phyloP scores from a whole-genome alignment of 768 basidiomycete species.

The Paxillus involutus region DNA sequence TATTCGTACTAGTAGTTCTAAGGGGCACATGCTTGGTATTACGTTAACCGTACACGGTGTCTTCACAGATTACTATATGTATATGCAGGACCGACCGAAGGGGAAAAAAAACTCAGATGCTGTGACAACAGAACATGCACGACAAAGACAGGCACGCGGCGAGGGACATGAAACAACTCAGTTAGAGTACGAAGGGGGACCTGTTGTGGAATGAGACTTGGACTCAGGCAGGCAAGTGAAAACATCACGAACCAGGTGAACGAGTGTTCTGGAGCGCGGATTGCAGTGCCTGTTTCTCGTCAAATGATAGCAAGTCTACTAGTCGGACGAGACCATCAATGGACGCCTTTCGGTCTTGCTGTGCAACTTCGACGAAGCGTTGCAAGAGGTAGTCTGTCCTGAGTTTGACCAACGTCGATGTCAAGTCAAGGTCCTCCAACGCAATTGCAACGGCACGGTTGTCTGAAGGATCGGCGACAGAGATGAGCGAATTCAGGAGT shows the following conservation, averaged over 20 bases:
- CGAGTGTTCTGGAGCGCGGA: slow-evolving; percentile 60
- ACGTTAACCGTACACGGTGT: slow-evolving; percentile 18
- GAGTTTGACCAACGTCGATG: slow-evolving; percentile 60
- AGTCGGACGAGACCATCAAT: slow-evolving; percentile 72
- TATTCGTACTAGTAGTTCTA: slow-evolving; percentile 9
- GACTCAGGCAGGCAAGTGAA: neutral
- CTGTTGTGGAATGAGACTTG: slow-evolving; percentile 22
- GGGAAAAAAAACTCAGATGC: neutral
- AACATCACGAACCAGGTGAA: slow-evolving; percentile 52
- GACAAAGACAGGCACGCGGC: slow-evolving; percentile 1
- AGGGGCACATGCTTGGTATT: slow-evolving; percentile 3
- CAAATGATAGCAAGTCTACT: slow-evolving; percentile 69
- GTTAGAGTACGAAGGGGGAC: slow-evolving; percentile 42
- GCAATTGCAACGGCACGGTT: slow-evolving; percentile 60
- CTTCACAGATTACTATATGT: slow-evolving; percentile 13
- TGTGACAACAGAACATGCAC: neutral
- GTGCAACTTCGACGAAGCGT: slow-evolving; percentile 63
- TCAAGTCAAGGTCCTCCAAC: slow-evolving; percentile 71
- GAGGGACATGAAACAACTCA: slow-evolving; percentile 9
- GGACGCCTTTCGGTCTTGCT: slow-evolving; percentile 76
- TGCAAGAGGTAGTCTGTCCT: slow-evolving; percentile 69
- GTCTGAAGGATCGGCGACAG: slow-evolving; percentile 49
- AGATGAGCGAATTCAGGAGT: slow-evolving; percentile 62
- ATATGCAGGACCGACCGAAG: neutral
- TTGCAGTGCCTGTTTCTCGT: slow-evolving; percentile 66